A percentile compares a stretch with the other conserved stretches of the same genome.
Evolutionary conservation across 495 filamentous ascomycete genomes (phyloP).

Genomic region (Platismatia glauca): DNA sequence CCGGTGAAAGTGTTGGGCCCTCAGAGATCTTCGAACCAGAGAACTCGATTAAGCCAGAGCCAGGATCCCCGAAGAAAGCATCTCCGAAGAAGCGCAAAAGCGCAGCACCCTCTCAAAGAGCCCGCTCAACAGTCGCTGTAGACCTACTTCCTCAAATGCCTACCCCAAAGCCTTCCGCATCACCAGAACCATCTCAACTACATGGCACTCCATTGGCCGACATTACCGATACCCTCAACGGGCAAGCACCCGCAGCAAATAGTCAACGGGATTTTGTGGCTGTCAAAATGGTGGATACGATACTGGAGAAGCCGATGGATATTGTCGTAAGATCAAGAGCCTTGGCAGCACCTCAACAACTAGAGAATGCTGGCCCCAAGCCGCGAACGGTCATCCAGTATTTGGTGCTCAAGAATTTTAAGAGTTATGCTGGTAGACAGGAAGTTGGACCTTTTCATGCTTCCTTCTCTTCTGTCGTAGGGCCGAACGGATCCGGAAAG

Average conservation of each 20-base stretch:
- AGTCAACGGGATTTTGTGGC: conserved; percentile 47
- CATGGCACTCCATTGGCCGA: conserved; percentile 64
- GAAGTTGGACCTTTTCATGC: conserved; percentile 94
- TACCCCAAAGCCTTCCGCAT: conserved; percentile 48
- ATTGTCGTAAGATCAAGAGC: conserved; percentile 83
- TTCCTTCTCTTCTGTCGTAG: conserved; percentile 98
- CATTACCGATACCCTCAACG: conserved; percentile 65
- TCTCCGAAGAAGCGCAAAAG: conserved; percentile 62
- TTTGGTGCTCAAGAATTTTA: conserved; percentile 87
- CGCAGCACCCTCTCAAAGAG: conserved; percentile 49
- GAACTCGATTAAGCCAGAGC: conserved; percentile 44
- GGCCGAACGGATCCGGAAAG: conserved; percentile 95
- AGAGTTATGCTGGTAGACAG: conserved; percentile 92
- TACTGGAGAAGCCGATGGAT: conserved; percentile 85
- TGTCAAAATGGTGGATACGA: conserved; percentile 62
- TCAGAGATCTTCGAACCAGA: conserved; percentile 53
- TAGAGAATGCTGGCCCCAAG: conserved; percentile 65
- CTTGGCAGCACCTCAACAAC: conserved; percentile 51
- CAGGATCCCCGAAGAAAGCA: conserved; percentile 56
- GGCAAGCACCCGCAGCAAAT: conserved; percentile 36
- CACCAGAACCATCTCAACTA: conserved; percentile 46
- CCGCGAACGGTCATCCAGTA: conserved; percentile 84
- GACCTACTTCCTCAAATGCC: conserved; percentile 41
- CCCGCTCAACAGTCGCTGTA: conserved; percentile 35
- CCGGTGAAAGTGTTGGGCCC: conserved; percentile 45